Base-by-base conservation (phyloP, 768 basidiomycete genomes). In the Tricholoma hemisulphureum region DNA sequence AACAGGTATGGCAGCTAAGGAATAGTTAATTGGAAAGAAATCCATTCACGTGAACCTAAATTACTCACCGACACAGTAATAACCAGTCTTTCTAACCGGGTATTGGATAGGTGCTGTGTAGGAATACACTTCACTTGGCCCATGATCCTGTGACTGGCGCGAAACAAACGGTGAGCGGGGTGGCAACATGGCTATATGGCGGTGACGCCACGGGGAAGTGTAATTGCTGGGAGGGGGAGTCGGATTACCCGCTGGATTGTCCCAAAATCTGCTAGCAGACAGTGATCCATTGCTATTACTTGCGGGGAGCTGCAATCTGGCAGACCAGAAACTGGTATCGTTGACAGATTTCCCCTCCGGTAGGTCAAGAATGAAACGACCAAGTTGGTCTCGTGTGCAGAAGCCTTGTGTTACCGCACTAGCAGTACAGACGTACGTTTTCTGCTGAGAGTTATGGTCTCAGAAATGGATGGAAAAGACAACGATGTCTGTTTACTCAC, bases 341-440 rank as follows among this genome's bases (percentile, higher is more conserved):
- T 87, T 82, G 24, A 89, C 63, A 20, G 80, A 69, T 61, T 80
- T 85, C 29, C 81, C 85, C 21, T 74, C 65, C 2, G 93, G 88
- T 6, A 92, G 77, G 65, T 86, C 80, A 55, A 95, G 77, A 63
- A 99, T 97, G 77, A 99, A 99, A 58, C 77, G 82, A n/a, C 97
- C 97, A 18, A 97, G 82, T 61, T 93, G 76, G 18, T 81, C 78
- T 31, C 71, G 68, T 16, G 76, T 74, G 65, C 97, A 99, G 51
- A 89, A 82, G 1, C 89, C 87, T 2, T 81, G 79, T 13, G 80
- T 76, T 37, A 94, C 80, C 20, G 92, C 89, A 57, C 80, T 86
- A 2, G 91, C 83, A 2, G 96, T 98, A 74, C 97, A 99, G 26
- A 99, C 83, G 65, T 93, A 99, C 21, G 90, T 91, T 76, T 89